These are phyloP conservation scores for Cyanidiococcus yangmingshanensis DNA, from an alignment of 23 red algal species.

Conservation along the genomic window DNA sequence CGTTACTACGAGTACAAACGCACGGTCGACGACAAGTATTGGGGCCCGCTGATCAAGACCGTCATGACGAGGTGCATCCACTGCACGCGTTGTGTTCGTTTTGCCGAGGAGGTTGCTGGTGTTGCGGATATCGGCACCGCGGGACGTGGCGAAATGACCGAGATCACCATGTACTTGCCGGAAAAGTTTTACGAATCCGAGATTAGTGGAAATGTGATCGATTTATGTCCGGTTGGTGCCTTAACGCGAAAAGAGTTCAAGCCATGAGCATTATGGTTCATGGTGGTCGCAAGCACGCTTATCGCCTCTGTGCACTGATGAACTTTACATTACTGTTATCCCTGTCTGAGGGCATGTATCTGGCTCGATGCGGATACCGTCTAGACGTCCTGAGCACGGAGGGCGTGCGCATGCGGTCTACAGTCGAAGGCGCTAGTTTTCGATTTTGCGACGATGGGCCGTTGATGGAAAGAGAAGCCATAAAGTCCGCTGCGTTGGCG, in stretches of 20 bases:
- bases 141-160: conserved; percentile 76
- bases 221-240: conserved; percentile 95
- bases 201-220: conserved; percentile 89
- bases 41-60: conserved; percentile 92
- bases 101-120: conserved; percentile 97
- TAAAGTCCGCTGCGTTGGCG: too few species aligned
- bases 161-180: conserved; percentile 82
- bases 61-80: conserved; percentile 99
- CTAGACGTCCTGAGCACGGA: not conserved
- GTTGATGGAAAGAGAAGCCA: too few species aligned
- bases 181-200: conserved; percentile 95
- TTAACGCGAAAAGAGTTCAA: conserved; percentile 65
- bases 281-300: too few species aligned
- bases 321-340: not conserved
- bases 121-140: conserved; percentile 97
- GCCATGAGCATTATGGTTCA: not conserved
- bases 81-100: conserved; percentile 94
- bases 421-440: too few species aligned
- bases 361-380: not conserved
- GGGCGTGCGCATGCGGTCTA: not conserved
- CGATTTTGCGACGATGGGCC: too few species aligned
- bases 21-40: conserved; percentile 98
- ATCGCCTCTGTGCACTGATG: not conserved
- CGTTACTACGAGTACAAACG: conserved; percentile 92
- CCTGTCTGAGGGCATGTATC: not conserved